These are phyloP conservation scores for Agrostemma githago DNA, from an alignment of 148 eudicot species.

Conservation along the genomic window DNA sequence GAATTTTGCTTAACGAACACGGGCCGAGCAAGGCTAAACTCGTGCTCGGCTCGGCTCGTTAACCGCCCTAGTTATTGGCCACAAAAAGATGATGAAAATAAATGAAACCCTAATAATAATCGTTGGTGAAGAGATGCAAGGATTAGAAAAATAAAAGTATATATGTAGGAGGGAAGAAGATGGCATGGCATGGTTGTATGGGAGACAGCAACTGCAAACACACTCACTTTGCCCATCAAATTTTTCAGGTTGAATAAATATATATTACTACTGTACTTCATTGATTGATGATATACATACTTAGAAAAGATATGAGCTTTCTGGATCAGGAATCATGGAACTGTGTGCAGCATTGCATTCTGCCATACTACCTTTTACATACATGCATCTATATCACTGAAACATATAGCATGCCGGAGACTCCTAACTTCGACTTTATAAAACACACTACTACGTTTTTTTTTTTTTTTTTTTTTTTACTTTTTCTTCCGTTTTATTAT, in stretches of 20 bases:
- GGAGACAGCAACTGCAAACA: slow-evolving; percentile 24
- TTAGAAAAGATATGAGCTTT: slow-evolving; percentile 13
- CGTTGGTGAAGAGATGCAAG: no score
- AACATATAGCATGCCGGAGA: slow-evolving; percentile 12
- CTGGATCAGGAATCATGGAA: slow-evolving; percentile 9
- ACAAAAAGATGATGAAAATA: no score
- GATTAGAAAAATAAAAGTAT: no score
- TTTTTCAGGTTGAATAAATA: slow-evolving; percentile 5
- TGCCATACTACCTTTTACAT: slow-evolving; percentile 12
- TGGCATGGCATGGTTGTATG: neutral
- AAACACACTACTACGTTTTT: no score
- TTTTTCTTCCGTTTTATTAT: no score
- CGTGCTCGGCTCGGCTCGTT: no score
- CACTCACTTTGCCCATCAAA: slow-evolving; percentile 29
- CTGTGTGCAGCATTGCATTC: slow-evolving; percentile 14
- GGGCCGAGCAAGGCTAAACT: no score
- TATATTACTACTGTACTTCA: neutral
- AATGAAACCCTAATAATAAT: no score
- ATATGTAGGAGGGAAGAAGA: no score
- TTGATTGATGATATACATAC: neutral
- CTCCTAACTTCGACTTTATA: neutral
- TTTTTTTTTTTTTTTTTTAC: no score
- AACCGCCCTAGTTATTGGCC: no score
- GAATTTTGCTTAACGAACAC: no score
- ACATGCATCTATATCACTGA: slow-evolving; percentile 23